Base-by-base conservation (phyloP, 2,329 filamentous ascomycete genomes). In the Laburnicola sp. region DNA sequence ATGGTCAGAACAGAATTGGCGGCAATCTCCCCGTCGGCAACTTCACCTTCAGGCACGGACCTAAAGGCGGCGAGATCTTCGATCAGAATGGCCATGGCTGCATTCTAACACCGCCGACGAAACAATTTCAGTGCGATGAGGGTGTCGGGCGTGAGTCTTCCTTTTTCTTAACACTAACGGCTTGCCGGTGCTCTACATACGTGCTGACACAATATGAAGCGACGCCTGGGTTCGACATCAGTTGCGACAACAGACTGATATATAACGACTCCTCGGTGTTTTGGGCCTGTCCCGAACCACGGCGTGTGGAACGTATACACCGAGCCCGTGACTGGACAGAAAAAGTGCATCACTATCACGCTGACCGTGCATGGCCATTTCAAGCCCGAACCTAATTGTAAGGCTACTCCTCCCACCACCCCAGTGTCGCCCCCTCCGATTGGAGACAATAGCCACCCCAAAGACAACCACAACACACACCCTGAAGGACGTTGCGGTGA, bases 1-100 rank as follows among this genome's bases (percentile, higher is more conserved):
- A 85, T 66, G 85, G 86, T 6, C 85, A 87, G 73, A 79, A 78
- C 60, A 77, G 83, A 39, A 77, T 85, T 42, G 80, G 80, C 31
- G 78, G 79, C 42, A 72, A 71, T 23, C 66, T 81, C 8, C 53
- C 70, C 2, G 58, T 76, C 38, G 76, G 75, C 10, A 71, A 76
- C 2, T 87, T 80, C 65, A 83, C 76, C 47, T 78, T 86, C 61
- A 75, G 78, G 54, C 73, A 73, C 36, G 42, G 30, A 5, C 27
- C 37, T 4, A 30, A 50, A 9, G 44, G 42, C n/a, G 72, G 65
- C 25, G 50, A 22, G 6, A 77, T 87, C 51, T 78, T 74, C 26
- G 84, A 87, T 63, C 63, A 71, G 43, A 74, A 75, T 45, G 78
- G 79, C 31, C 76, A 80, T 49, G 83, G 84, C 26, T 87, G 85